Percentiles rank a stretch among this genome's conserved stretches.
Conservation (phyloP, 306 rosid species). For the Cucurbita moschata region DNA sequence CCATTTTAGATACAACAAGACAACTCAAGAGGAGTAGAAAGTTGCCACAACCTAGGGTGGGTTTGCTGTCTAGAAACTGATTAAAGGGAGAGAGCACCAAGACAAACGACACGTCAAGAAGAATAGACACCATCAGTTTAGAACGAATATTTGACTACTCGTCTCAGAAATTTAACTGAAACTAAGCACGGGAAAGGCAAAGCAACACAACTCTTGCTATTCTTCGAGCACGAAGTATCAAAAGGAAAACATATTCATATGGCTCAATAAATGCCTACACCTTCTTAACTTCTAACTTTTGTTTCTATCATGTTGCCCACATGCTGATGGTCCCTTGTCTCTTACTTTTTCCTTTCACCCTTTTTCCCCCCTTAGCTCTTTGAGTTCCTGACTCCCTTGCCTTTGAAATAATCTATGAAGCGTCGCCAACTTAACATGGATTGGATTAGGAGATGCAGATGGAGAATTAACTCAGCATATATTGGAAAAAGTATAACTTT, state of each 20-base stretch:
- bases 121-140: too few species aligned
- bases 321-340: not conserved
- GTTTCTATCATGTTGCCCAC: not conserved
- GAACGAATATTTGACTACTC: too few species aligned
- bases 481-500: not conserved
- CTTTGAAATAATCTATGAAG: not conserved
- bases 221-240: not conserved
- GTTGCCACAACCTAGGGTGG: too few species aligned
- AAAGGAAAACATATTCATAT: not conserved
- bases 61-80: too few species aligned
- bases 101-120: too few species aligned
- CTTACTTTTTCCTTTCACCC: not conserved
- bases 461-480: not conserved
- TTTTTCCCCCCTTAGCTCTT: not conserved
- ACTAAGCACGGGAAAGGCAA: not conserved
- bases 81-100: too few species aligned
- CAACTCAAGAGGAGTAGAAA: too few species aligned
- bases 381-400: not conserved
- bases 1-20: not conserved
- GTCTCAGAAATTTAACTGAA: too few species aligned
- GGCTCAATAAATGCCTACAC: not conserved
- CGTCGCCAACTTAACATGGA: not conserved
- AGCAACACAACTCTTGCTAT: not conserved
- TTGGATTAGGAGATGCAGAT: not conserved
- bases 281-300: not conserved